Conservation (phyloP, 805 yeast genomes). For the Nakazawaea pomicola region DNA sequence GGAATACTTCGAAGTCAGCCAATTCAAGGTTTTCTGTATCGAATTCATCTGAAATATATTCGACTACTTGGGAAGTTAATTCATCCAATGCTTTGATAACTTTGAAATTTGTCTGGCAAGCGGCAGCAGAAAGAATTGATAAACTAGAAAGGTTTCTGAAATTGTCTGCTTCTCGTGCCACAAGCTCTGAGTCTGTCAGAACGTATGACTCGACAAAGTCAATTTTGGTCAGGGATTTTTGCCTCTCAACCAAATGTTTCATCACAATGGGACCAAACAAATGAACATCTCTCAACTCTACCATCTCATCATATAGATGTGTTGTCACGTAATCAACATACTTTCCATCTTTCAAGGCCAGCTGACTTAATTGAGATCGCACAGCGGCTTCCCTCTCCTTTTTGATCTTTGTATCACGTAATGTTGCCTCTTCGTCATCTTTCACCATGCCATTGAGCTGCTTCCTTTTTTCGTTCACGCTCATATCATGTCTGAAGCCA, state of each 20-base stretch:
- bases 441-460: neutral
- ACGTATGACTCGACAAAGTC: neutral
- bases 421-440: neutral
- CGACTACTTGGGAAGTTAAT: too few relatives aligned
- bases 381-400: neutral
- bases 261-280: neutral
- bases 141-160: neutral
- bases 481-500: neutral
- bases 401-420: neutral
- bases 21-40: neutral
- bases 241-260: too few relatives aligned
- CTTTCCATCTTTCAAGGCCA: neutral
- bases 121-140: neutral
- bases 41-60: too few relatives aligned
- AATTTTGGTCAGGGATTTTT: neutral
- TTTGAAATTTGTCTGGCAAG: neutral
- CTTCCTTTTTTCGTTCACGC: neutral
- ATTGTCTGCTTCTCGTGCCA: neutral
- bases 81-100: neutral
- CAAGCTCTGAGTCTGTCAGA: neutral
- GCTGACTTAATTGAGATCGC: neutral
- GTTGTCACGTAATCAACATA: conserved; percentile 1
- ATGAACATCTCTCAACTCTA: neutral
- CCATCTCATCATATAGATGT: neutral
- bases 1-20: neutral